phyloP scores from a whole-genome alignment of 495 filamentous ascomycete species.

The Xylaria telfairii region DNA sequence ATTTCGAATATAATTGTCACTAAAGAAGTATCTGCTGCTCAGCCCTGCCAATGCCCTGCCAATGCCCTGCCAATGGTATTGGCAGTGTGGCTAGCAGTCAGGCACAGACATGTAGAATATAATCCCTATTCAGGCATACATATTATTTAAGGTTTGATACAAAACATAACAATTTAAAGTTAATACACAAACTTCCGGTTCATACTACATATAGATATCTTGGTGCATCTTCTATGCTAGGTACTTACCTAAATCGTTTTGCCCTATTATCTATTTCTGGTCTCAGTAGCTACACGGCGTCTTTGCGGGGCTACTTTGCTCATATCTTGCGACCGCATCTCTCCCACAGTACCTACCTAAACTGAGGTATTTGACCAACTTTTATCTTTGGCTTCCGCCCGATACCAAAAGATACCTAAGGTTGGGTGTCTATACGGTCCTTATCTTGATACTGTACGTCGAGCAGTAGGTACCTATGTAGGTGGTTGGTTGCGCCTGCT shows the following conservation, averaged over 20 bases:
- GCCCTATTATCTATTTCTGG: background rate
- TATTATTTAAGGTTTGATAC: background rate
- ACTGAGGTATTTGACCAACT: background rate
- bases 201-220: too few species aligned
- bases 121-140: constrained; percentile 4
- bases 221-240: background rate
- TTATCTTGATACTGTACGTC: constrained; percentile 1
- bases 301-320: background rate
- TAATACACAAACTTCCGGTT: background rate
- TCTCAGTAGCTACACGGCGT: background rate
- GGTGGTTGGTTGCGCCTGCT: constrained; percentile 1
- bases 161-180: background rate
- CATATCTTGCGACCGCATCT: background rate
- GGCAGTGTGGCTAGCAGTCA: too few species aligned
- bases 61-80: too few species aligned
- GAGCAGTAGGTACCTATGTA: constrained; percentile 3
- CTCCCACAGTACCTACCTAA: too few species aligned
- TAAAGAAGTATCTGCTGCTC: background rate
- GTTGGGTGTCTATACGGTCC: background rate
- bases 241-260: background rate
- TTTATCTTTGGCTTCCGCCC: background rate
- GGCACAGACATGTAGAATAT: too few species aligned
- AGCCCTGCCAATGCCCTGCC: background rate
- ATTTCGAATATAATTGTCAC: background rate
- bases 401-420: background rate